These are phyloP conservation scores for Glycyrrhiza uralensis DNA, from an alignment of 306 rosid genomes.

Conservation along the genomic window DNA sequence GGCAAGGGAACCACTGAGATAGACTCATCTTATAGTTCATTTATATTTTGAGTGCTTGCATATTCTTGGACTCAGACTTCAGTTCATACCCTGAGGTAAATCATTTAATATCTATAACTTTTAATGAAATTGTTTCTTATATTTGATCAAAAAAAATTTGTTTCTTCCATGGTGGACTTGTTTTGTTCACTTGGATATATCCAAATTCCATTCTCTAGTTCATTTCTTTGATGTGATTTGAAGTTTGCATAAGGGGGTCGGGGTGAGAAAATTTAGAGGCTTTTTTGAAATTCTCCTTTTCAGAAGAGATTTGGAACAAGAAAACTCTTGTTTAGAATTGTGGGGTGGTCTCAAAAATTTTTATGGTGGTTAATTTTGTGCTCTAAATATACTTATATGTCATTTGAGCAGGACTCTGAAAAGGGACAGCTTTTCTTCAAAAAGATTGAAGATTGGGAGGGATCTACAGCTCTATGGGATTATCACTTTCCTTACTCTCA, in stretches of 20 bases:
- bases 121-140: not conserved
- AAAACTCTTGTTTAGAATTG: not conserved
- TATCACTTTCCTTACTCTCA: conserved; percentile 49
- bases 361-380: too few relatives aligned
- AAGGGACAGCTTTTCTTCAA: not conserved
- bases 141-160: too few relatives aligned
- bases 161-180: too few relatives aligned
- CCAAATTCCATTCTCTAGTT: too few relatives aligned
- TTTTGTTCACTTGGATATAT: not conserved
- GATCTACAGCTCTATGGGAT: conserved; percentile 46
- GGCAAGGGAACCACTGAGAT: not conserved
- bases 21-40: conserved; percentile 11
- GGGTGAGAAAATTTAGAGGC: not conserved
- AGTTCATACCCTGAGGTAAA: conserved; percentile 25
- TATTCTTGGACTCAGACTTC: conserved; percentile 9
- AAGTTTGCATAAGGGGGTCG: not conserved
- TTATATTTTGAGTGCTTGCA: not conserved
- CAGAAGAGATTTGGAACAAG: not conserved
- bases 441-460: not conserved
- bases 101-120: not conserved
- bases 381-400: too few relatives aligned
- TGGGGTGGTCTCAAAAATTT: not conserved
- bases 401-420: conserved; percentile 15
- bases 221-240: too few relatives aligned
- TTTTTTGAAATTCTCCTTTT: not conserved